Base-by-base conservation (phyloP, 768 basidiomycete genomes). In the Tephrocybe rancida region DNA sequence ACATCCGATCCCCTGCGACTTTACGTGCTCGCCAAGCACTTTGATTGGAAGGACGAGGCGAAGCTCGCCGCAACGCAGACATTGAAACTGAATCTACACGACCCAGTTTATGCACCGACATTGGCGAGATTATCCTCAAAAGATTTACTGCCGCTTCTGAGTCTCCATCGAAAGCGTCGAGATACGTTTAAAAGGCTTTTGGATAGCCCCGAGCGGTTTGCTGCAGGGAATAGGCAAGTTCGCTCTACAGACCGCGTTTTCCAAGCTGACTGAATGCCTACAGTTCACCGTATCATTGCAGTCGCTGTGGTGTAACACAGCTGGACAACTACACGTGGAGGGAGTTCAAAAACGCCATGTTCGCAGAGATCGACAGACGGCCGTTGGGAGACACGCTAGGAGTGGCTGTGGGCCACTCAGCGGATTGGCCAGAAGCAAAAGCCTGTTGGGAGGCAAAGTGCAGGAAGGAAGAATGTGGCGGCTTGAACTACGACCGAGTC, bases 381-480 rank as follows among this genome's bases (percentile, higher is more conserved):
- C 83, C 87, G 21, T 63, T 79, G 22, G 87, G 85, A 10, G 86
- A 87, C 57, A 81, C 78, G 22, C 64, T 87, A 22, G 70, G 67
- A 3, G 41, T 69, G 11, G 43, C 46, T n/a, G 45, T 70, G 52
- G 73, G 75, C 1, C 82, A 79, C 9, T 66, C 83, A 56, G 69
- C 70, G 21, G 78, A 78, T 37, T 88, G 86, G 84, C 69, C 76
- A 0, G 81, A 82, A 60, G 81, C 86, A 27, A 70, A 72, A 63
- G 76, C 78, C 3, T 88, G 84, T 59, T 88, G 87, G 86, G 75
- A 76, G 41, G 79, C 85, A 1, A 76, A 68, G 48, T 89, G 86
- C 59, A 56, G 67, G n/a, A 77, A 76, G 61, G 18, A 55, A 25
- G 77, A 67, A 1, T 88, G 87, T 60, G 73, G 70, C 14, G 79